Evolutionary conservation across 345 rosid species (phyloP).

Genomic region (Ceriops tagal): DNA sequence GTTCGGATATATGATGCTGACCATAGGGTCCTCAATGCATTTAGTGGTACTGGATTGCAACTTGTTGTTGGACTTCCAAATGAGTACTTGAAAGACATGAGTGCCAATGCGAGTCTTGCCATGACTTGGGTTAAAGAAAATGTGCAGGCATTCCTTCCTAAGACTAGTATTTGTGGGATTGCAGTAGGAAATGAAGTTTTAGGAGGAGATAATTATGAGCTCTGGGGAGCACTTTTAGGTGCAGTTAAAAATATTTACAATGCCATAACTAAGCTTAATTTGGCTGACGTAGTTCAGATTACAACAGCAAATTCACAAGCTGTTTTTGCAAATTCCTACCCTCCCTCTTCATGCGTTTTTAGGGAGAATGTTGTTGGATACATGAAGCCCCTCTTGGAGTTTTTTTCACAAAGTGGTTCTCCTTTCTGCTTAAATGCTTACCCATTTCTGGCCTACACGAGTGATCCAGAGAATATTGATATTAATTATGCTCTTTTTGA

Average conservation of each 20-base stretch:
- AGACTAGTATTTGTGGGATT: constrained; percentile 80
- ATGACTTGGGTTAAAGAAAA: constrained; percentile 82
- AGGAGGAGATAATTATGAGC: constrained; percentile 55
- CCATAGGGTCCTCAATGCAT: constrained; percentile 82
- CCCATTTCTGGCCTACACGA: constrained; percentile 80
- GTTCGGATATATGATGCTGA: constrained; percentile 86
- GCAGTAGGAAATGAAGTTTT: constrained; percentile 92
- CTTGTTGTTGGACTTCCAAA: constrained; percentile 86
- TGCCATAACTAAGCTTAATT: constrained; percentile 54
- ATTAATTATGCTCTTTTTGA: constrained; percentile 90
- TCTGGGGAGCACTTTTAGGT: constrained; percentile 62
- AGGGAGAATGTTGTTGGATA: constrained; percentile 53
- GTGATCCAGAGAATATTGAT: constrained; percentile 70
- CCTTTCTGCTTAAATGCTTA: constrained; percentile 98
- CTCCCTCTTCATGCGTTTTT: constrained; percentile 90
- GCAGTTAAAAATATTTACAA: constrained; percentile 72
- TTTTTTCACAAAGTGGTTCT: constrained; percentile 69
- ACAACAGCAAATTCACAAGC: constrained; percentile 92
- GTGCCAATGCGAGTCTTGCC: constrained; percentile 66
- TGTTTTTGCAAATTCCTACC: constrained; percentile 77
- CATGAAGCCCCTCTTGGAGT: constrained; percentile 87
- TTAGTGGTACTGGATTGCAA: constrained; percentile 81
- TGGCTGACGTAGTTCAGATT: constrained; percentile 68
- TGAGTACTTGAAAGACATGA: constrained; percentile 62
- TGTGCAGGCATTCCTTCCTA: constrained; percentile 72